Base-by-base conservation (phyloP, 177 flowering plant genomes). In the Vitis hybrid region DNA sequence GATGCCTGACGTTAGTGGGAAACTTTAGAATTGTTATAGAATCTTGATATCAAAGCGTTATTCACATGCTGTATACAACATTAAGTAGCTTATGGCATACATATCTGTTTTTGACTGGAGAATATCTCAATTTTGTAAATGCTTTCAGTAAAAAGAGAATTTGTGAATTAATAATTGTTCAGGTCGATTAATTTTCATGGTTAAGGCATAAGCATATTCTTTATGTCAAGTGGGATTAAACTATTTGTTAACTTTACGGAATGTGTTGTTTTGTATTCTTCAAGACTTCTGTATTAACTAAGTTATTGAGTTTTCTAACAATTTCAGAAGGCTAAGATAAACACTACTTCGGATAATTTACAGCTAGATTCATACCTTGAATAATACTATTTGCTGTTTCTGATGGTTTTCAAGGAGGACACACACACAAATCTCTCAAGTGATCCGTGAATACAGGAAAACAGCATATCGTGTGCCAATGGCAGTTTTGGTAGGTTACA, bases 401-500 rank as follows among this genome's bases (percentile, higher is more conserved):
- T 39, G 64, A 5, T 69, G 58, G 64, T 33, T 62, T 75, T 45
- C 19, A 31, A 95, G 99, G 94, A 88, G 99, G 87, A 93, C 98
- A 3, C 99, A 96, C 79, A 78, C 97, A 14, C 98, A 96, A 70
- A 87, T 96, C 78, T 82, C 86, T 78, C 99, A 96, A 81, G 92
- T 89, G 58, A 80, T 94, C 31, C 86, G 93, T 53, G 99, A 96
- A 68, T 96, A 88, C 51, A 79, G 87, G 72, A 96, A 96, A 80
- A 96, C 99, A 75, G 61, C 88, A 51, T 96, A 96, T 67, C 83
- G 97, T 62, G 98, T 90, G 62, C 93, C 89, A n/a, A 96, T 96
- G 98, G 87, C 97, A 13, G 84, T 96, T 62, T 76, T 93, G 95
- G 98, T 95, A 81, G 22, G 92, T 71, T 59, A 61, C 57, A 10